Base-by-base conservation (phyloP, 2,329 filamentous ascomycete genomes). In the Xylariomycetidae sp. region DNA sequence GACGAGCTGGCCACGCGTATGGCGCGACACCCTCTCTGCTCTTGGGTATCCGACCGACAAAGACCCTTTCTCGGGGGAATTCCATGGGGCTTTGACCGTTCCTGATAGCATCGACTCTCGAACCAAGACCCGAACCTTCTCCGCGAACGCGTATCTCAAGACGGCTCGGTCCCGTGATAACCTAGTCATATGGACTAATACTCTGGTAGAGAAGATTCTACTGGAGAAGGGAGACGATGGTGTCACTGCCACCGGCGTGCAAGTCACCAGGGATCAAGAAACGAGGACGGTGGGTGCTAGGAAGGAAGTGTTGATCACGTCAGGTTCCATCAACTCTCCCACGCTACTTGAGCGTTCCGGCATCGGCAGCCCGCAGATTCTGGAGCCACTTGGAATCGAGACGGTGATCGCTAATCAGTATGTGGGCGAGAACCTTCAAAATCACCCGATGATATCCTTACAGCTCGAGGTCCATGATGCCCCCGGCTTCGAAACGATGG, bases 321-420 rank as follows among this genome's bases (percentile, higher is more conserved):
- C 62, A 5, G 67, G 67, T 3, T 48, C 58, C 1, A 55, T 69
- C 38, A 59, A 66, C 33, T 58, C 59, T 1, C 64, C 68, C 4
- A 54, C 61, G 13, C 45, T 71, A 17, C 56, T 71, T 5, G 60
- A 70, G 41, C 51, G 66, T 6, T 67, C 63, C 3, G 62, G 64
- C 2, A 54, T 69, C 27, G 66, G 66, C 14, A 40, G 54, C 6
- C 48, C 44, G 16, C 39, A 38, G 2, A 48, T 63, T 5, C 49
- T 70, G 1, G 42, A 52, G 11, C 45, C 50, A 31, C 48, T 53
- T 5, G 51, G 47, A 4, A 52, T 62, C 12, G 37, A 51, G 3
- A 40, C 58, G 3, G 34, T 63, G 3, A 46, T 59, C 5, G 49
- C 64, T 23, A 51, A 53, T 12, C 55, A 58, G 2, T 48, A 54